These are phyloP conservation scores for Ensete ventricosum DNA, from an alignment of 176 grass and related monocot genomes.

Conservation along the genomic window DNA sequence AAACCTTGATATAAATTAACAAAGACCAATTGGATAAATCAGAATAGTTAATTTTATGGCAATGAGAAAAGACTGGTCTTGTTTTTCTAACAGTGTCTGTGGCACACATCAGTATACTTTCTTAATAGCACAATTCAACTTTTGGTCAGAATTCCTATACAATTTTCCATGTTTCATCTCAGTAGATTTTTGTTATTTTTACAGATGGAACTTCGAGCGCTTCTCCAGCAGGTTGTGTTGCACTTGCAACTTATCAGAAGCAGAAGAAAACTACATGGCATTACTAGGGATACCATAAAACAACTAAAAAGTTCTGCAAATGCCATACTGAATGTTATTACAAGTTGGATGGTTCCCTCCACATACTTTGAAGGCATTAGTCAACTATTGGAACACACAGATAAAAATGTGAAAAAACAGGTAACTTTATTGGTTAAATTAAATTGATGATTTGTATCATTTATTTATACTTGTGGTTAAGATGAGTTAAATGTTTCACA, in stretches of 20 bases:
- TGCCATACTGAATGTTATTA: constrained; percentile 44
- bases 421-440: constrained; percentile 22
- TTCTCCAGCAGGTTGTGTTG: constrained; percentile 72
- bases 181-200: constrained; percentile 17
- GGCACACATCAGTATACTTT: no score
- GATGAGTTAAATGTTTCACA: not conserved
- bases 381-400: constrained; percentile 53
- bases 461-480: constrained; percentile 8
- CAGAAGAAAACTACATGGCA: constrained; percentile 37
- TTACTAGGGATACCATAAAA: constrained; percentile 37
- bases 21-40: no score
- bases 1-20: no score
- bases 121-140: not conserved
- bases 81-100: no score
- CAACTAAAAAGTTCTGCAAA: constrained; percentile 40
- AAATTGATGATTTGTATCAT: not conserved
- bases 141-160: not conserved
- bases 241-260: constrained; percentile 36
- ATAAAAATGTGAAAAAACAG: constrained; percentile 76
- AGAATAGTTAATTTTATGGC: no score
- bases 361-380: constrained; percentile 66
- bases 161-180: not conserved
- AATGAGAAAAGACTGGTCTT: no score
- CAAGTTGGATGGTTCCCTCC: constrained; percentile 65
- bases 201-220: constrained; percentile 58